These are phyloP conservation scores for Gossypium mustelinum DNA, from an alignment of 345 rosid species.

Conservation along the genomic window DNA sequence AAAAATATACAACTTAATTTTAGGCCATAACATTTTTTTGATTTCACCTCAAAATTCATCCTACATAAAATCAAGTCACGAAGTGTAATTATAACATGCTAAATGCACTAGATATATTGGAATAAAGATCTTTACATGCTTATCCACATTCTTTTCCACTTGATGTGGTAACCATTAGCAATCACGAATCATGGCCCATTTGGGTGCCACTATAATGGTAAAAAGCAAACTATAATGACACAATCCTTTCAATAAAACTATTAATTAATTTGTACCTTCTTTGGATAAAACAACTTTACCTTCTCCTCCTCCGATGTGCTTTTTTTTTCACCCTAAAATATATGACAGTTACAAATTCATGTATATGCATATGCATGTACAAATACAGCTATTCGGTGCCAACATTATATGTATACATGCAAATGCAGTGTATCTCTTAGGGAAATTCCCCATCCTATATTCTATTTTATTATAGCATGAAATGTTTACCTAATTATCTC, in stretches of 20 bases:
- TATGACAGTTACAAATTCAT: too few relatives aligned
- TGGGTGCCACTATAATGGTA: neutral
- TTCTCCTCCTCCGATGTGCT: neutral
- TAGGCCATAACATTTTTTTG: rapidly evolving
- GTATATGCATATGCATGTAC: neutral
- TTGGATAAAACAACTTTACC: neutral
- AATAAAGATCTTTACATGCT: constrained; percentile 1
- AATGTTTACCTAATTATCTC: neutral
- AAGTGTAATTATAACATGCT: too few relatives aligned
- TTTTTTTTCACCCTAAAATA: neutral
- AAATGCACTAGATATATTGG: too few relatives aligned
- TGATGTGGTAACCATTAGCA: constrained; percentile 3
- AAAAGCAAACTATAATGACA: neutral
- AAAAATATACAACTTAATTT: too few relatives aligned
- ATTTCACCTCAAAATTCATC: too few relatives aligned
- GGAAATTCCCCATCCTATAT: neutral
- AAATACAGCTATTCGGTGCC: neutral
- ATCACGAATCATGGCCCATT: neutral
- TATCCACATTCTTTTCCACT: constrained; percentile 12
- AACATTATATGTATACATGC: neutral
- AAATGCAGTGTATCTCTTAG: neutral
- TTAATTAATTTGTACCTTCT: neutral
- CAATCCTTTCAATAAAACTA: too few relatives aligned
- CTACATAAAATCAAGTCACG: too few relatives aligned
- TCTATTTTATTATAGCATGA: neutral